Conservation (phyloP, 78 protist species). For the Speleostelium caveatum region DNA sequence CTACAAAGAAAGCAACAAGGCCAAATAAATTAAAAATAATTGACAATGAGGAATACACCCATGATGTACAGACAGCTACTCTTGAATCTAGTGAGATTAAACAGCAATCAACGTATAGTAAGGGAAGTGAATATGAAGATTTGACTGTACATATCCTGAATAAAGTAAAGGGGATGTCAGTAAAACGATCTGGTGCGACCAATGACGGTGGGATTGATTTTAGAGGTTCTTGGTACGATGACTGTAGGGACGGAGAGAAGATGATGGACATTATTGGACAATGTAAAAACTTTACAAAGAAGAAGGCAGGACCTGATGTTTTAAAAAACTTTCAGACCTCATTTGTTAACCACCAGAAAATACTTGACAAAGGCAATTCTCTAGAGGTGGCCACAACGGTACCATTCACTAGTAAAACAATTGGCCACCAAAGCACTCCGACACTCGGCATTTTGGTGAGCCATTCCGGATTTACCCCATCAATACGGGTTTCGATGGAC, state of each 20-base stretch:
- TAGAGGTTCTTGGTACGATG: conserved; percentile 24
- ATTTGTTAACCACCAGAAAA: not conserved
- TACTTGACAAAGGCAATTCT: not conserved
- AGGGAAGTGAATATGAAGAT: not conserved
- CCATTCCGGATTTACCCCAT: conserved; percentile 21
- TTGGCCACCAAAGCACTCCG: not conserved
- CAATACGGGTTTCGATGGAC: not conserved
- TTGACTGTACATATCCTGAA: not conserved
- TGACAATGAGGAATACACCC: too few species aligned
- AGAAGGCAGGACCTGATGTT: conserved; percentile 39
- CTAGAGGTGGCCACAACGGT: not conserved
- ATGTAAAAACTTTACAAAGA: conserved; percentile 44
- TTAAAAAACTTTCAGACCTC: conserved; percentile 50
- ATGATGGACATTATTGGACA: conserved; percentile 21
- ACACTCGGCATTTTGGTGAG: conserved; percentile 28
- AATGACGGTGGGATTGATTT: conserved; percentile 66
- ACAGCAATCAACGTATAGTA: not conserved
- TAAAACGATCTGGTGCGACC: conserved; percentile 39
- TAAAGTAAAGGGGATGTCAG: conserved; percentile 11
- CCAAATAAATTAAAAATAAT: too few species aligned
- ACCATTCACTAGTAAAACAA: not conserved
- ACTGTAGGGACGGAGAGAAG: too few species aligned
- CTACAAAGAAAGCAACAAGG: too few species aligned
- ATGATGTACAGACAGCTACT: too few species aligned
- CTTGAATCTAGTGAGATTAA: too few species aligned